Conservation (phyloP, 495 filamentous ascomycete species). For the Hypoxylon lenormandii region DNA sequence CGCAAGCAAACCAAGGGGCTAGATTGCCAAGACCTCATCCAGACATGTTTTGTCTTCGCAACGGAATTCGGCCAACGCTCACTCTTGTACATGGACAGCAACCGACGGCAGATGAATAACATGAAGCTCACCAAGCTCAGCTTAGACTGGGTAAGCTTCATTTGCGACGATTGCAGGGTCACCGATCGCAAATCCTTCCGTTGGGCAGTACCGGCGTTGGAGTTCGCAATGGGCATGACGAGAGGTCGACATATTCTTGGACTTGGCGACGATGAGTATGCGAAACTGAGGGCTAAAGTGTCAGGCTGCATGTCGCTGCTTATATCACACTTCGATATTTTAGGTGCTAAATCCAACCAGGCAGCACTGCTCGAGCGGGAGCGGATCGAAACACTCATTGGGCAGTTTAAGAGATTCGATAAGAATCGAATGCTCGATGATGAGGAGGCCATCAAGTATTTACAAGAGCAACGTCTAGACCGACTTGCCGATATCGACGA, state of each 20-base stretch:
- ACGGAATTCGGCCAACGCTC: slow-evolving; percentile 97
- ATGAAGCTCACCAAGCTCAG: slow-evolving; percentile 90
- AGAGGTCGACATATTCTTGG: slow-evolving; percentile 88
- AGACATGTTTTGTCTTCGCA: slow-evolving; percentile 98
- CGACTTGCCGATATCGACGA: slow-evolving; percentile 82
- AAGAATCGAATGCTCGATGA: slow-evolving; percentile 82
- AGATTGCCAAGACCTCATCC: slow-evolving; percentile 93
- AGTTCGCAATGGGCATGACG: slow-evolving; percentile 98
- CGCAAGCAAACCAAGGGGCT: slow-evolving; percentile 83
- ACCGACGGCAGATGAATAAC: slow-evolving; percentile 94
- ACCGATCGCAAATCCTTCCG: slow-evolving; percentile 96
- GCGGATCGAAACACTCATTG: slow-evolving; percentile 78
- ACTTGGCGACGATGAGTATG: slow-evolving; percentile 87
- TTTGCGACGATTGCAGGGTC: slow-evolving; percentile 95
- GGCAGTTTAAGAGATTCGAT: slow-evolving; percentile 79
- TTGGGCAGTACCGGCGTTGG: slow-evolving; percentile 93
- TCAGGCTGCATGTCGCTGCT: slow-evolving; percentile 97
- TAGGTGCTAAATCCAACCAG: slow-evolving; percentile 91
- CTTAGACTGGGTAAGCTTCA: slow-evolving; percentile 96
- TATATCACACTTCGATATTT: slow-evolving; percentile 98
- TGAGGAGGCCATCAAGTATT: slow-evolving; percentile 78
- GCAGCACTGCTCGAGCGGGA: slow-evolving; percentile 85
- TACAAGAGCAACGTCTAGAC: slow-evolving; percentile 76
- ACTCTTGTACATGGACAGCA: slow-evolving; percentile 90
- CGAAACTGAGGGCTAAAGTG: slow-evolving; percentile 82